These are phyloP conservation scores for Pythium sukuiense DNA, from an alignment of 352 stramenopile genomes.

Conservation along the genomic window DNA sequence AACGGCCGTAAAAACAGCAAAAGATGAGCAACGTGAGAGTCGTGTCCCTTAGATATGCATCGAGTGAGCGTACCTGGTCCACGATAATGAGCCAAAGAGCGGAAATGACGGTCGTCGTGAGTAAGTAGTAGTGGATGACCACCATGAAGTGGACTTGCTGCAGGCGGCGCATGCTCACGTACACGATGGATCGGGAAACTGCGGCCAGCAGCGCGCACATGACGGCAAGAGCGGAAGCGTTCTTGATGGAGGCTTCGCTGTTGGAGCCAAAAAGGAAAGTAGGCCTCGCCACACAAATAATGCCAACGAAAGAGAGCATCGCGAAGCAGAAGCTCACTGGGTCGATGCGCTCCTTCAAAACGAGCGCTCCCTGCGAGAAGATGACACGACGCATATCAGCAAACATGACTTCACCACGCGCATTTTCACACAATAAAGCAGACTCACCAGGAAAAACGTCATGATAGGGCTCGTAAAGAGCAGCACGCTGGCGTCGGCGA, in stretches of 20 bases:
- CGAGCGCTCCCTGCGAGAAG: slow-evolving; percentile 31
- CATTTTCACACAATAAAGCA: not conserved
- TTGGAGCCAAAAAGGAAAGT: slow-evolving; percentile 44
- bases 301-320: slow-evolving; percentile 44
- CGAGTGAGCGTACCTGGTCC: slow-evolving; percentile 1
- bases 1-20: not conserved
- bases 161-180: slow-evolving; percentile 44
- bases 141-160: slow-evolving; percentile 52
- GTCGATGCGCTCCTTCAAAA: slow-evolving; percentile 46
- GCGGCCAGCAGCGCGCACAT: slow-evolving; percentile 32
- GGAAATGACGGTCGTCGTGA: slow-evolving; percentile 43
- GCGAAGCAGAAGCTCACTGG: slow-evolving; percentile 34
- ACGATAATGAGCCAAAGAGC: slow-evolving; percentile 16
- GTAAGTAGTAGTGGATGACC: slow-evolving; percentile 65
- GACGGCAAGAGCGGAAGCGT: slow-evolving; percentile 34
- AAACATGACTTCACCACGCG: too few species aligned
- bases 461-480: slow-evolving; percentile 68
- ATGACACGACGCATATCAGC: too few species aligned
- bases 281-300: slow-evolving; percentile 47
- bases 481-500: slow-evolving; percentile 65
- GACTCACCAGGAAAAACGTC: slow-evolving; percentile 50
- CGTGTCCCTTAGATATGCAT: not conserved
- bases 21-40: not conserved
- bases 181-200: slow-evolving; percentile 37
- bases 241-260: slow-evolving; percentile 27